A percentile compares a stretch with the other conserved stretches of the same genome.
Conservation (phyloP, 495 filamentous ascomycete species). For the Penicillium antarcticum region DNA sequence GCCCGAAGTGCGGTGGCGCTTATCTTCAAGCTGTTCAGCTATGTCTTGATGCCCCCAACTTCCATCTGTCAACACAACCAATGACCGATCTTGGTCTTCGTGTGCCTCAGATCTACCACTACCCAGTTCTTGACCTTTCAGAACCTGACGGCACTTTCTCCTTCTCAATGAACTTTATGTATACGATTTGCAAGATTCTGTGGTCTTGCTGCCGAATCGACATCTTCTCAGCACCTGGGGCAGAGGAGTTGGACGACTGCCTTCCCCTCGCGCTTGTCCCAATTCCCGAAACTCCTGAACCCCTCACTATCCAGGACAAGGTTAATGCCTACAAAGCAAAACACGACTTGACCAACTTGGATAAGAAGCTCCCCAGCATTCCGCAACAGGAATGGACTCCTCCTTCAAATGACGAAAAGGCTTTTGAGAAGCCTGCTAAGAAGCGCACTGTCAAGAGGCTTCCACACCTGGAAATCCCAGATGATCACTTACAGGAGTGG, state of each 20-base stretch:
- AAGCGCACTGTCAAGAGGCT: constrained; percentile 45
- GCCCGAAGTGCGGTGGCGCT: constrained; percentile 67
- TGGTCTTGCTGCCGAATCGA: constrained; percentile 47
- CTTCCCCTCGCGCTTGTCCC: constrained; percentile 45
- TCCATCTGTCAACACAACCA: constrained; percentile 52
- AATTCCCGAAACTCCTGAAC: constrained; percentile 32
- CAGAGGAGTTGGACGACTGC: constrained; percentile 45
- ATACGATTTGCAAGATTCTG: constrained; percentile 43
- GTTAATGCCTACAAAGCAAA: constrained; percentile 14
- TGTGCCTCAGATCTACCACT: constrained; percentile 45
- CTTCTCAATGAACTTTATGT: constrained; percentile 48
- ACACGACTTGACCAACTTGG: constrained; percentile 15
- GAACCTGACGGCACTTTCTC: constrained; percentile 46
- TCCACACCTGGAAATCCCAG: constrained; percentile 49
- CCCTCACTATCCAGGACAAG: constrained; percentile 24
- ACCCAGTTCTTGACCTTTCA: constrained; percentile 45
- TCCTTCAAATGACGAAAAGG: constrained; percentile 21
- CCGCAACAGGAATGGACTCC: constrained; percentile 24
- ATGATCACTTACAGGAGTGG: constrained; percentile 66
- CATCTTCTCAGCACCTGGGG: constrained; percentile 40
- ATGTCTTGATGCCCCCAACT: constrained; percentile 74
- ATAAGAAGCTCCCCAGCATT: constrained; percentile 20
- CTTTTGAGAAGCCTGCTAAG: constrained; percentile 29
- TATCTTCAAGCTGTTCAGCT: constrained; percentile 80
- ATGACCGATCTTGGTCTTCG: constrained; percentile 45